Base-by-base conservation (phyloP, 208 protist genomes). In the Herpetomonas muscarum region DNA sequence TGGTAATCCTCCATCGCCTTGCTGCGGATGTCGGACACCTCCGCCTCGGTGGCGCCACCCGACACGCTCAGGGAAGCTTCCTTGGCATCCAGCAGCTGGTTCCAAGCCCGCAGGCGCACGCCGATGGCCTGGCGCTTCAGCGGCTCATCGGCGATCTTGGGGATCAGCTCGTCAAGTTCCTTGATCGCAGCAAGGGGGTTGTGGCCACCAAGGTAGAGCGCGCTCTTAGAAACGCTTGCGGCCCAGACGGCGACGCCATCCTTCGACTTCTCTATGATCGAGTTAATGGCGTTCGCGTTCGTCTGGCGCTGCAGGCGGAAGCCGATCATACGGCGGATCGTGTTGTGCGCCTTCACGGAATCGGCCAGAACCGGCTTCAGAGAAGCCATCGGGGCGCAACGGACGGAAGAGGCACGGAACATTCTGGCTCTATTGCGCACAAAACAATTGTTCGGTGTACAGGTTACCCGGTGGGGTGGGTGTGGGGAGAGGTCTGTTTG, bases 41-140 rank as follows among this genome's bases (percentile, higher is more conserved):
- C 84, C 6, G 84, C 58, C 74, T 92, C 84, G 10, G 81, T 94
- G 32, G 81, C 61, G 10, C 79, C 84, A 36, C 87, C 83, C 28
- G 79, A 80, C 9, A 94, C 83, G 34, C 52, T 77, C 58, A 90
- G 61, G 26, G 76, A 67, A n/a, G 81, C 65, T 59, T 94, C 81
- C 59, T 87, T 94, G 1, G 81, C 34, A 51, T 92, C 81, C 25
- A 94, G 63, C 37, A 92, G 64, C 13, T 88, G 67, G 65, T 79
- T 90, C 29, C 72, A 70, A 3, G 84, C 73, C 22, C 62, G 77
- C 19, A 92, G 76, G 48, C 81, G 79, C 34, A 87, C 69, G 51
- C 79, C 87, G 25, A 85, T 31, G 12, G 87, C 87, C 24, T 84
- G 55, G 17, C 76, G 79, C 60, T 75, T 85, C 45, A 90, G 53